Conservation (phyloP, 179 eudicot species). For the Monotropa hypopitys region DNA sequence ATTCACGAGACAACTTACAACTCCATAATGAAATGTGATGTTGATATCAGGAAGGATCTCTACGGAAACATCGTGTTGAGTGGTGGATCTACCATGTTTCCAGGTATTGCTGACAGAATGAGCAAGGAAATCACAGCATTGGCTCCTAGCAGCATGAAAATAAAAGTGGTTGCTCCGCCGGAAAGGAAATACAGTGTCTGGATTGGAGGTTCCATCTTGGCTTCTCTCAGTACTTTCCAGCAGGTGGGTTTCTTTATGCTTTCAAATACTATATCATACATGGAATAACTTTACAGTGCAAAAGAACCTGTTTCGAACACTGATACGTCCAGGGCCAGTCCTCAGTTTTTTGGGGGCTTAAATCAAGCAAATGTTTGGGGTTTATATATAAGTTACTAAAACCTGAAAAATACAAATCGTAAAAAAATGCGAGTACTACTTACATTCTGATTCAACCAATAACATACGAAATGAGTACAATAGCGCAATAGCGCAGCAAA, state of each 20-base stretch:
- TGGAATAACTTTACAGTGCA: too few relatives aligned
- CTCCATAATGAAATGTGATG: slow-evolving; percentile 14
- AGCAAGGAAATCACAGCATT: slow-evolving; percentile 19
- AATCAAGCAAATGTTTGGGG: too few relatives aligned
- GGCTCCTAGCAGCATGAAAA: slow-evolving; percentile 15
- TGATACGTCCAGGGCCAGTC: too few relatives aligned
- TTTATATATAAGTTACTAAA: too few relatives aligned
- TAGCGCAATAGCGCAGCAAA: too few relatives aligned
- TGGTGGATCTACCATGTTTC: slow-evolving; percentile 19
- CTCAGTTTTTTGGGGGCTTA: too few relatives aligned
- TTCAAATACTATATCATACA: too few relatives aligned
- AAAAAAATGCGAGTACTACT: too few relatives aligned
- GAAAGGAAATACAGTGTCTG: slow-evolving; percentile 17
- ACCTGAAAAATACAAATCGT: too few relatives aligned
- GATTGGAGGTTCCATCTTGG: slow-evolving; percentile 17
- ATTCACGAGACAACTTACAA: slow-evolving; percentile 17
- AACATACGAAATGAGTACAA: too few relatives aligned
- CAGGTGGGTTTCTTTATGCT: slow-evolving; percentile 7
- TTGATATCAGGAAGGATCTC: slow-evolving; percentile 19
- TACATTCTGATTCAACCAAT: too few relatives aligned
- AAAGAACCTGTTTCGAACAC: neutral
- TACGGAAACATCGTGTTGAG: slow-evolving; percentile 17
- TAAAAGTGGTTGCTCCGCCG: slow-evolving; percentile 16
- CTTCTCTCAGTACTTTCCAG: slow-evolving; percentile 15
- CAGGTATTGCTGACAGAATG: slow-evolving; percentile 17